Conservation (phyloP, 2,329 filamentous ascomycete species). For the Davidsoniella neocaledoniae region DNA sequence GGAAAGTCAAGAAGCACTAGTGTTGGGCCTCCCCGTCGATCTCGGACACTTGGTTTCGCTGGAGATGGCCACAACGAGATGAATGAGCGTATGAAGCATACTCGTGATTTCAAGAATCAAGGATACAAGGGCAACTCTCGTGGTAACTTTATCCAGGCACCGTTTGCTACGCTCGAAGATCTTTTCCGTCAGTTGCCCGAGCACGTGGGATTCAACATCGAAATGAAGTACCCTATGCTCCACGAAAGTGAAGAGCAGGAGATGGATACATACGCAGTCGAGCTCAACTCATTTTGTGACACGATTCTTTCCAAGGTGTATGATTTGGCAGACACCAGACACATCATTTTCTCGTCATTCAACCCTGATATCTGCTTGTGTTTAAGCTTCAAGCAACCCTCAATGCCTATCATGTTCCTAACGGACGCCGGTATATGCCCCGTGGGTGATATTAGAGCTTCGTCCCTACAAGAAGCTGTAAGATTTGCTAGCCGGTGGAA, state of each 20-base stretch:
- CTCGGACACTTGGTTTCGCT: slow-evolving; percentile 37
- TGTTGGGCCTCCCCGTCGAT: slow-evolving; percentile 26
- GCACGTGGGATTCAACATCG: slow-evolving; percentile 88
- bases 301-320: slow-evolving; percentile 84
- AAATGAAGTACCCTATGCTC: slow-evolving; percentile 98
- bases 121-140: slow-evolving; percentile 93
- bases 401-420: slow-evolving; percentile 86
- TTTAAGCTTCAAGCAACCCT: slow-evolving; percentile 91
- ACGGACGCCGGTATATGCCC: slow-evolving; percentile 69
- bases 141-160: slow-evolving; percentile 86
- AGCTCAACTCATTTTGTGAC: slow-evolving; percentile 92
- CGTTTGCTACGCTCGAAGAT: slow-evolving; percentile 88
- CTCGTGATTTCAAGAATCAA: slow-evolving; percentile 81
- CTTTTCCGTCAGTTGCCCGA: slow-evolving; percentile 74
- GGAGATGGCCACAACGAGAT: slow-evolving; percentile 25
- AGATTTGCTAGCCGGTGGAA: slow-evolving; percentile 94
- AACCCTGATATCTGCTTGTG: slow-evolving; percentile 94
- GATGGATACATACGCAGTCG: slow-evolving; percentile 91
- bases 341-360: slow-evolving; percentile 94
- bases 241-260: slow-evolving; percentile 88
- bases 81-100: slow-evolving; percentile 90
- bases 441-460: slow-evolving; percentile 79
- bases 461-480: slow-evolving; percentile 85
- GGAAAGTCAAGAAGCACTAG: slow-evolving; percentile 21
- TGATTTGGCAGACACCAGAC: slow-evolving; percentile 62